Conservation (phyloP, 257 asterid species). For the Capsicum chinense region DNA sequence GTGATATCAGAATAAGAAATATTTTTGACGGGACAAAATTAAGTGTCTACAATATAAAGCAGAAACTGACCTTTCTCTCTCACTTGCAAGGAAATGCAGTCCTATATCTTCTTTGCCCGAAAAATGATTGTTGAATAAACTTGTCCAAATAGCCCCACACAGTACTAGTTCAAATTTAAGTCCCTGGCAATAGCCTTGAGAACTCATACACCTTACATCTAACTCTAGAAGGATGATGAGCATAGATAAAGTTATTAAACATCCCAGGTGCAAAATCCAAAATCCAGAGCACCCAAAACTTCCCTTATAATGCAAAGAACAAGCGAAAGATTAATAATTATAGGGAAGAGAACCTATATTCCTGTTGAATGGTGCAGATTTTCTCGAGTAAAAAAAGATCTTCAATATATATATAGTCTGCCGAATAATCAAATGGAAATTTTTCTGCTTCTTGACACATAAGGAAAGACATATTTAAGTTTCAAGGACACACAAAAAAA, state of each 20-base stretch:
- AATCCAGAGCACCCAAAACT: conserved; percentile 35
- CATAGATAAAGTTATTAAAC: conserved; percentile 46
- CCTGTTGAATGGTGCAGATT: neutral
- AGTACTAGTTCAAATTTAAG: conserved; percentile 55
- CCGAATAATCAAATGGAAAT: neutral
- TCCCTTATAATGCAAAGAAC: conserved; percentile 51
- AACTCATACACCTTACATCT: conserved; percentile 49
- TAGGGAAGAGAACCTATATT: conserved; percentile 1
- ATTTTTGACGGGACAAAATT: too few relatives aligned
- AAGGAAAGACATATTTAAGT: neutral
- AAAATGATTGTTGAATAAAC: conserved; percentile 42
- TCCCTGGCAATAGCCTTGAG: conserved; percentile 56
- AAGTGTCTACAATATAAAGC: too few relatives aligned
- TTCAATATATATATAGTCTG: neutral
- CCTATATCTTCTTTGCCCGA: conserved; percentile 58
- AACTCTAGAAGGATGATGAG: conserved; percentile 59
- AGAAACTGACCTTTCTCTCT: conserved; percentile 45
- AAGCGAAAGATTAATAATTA: conserved; percentile 25
- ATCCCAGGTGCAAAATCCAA: conserved; percentile 18
- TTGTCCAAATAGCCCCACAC: conserved; percentile 40
- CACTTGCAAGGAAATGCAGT: conserved; percentile 61
- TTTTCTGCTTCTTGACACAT: neutral
- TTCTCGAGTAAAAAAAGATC: neutral
- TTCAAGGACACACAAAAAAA: neutral
- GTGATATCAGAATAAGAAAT: too few relatives aligned